Evolutionary conservation across 2,329 filamentous ascomycete genomes (phyloP), one percentile per base, ranked within the genome.

Genomic region (Stemphylium lycopersici): DNA sequence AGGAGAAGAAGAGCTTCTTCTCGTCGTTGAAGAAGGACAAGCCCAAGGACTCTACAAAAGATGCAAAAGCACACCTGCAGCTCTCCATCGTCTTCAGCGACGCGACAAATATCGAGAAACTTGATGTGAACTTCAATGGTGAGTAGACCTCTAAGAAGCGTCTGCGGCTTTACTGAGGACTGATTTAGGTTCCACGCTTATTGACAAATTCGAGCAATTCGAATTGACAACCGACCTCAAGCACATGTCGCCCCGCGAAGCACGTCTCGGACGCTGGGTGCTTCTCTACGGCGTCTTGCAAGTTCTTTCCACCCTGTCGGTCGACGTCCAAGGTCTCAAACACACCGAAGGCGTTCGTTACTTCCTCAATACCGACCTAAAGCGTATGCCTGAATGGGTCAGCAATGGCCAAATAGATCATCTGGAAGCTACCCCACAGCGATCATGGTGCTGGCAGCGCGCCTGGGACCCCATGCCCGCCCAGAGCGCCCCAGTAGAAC

Each of bases 241-340:
- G 34, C 62, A 62, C 16, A 56, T 66, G 31, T 69, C 75, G 1
- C 74, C 76, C 2, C 70, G 72, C 16, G 75, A 78, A 59, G 76
- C 76, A 32, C 76, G 77, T 15, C 71, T 78, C 26, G 77, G 77
- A 15, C 74, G 76, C 12, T 79, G 77, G 77, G 64, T 79, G 18
- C 72, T 79, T 6, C 61, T 79, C 22, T 78, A 79, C 52, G 74
- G 71, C 32, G 69, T 76, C 39, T 59, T 79, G 2, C 77, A 79
- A 59, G 66, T 76, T 7, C 68, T 79, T 3, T 76, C 76, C 8
- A 76, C 68, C 2, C 61, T 79, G 4, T 77, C 76, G 10, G 76
- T 78, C 48, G 77, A 79, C 47, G 72, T 75, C 0, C 67, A 69
- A 22, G 71, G 69, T 4, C 68, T 79, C 32, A 72, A 69, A 22